phyloP scores from a whole-genome alignment of 1,284 basidiomycete species.

The Cryptococcus jaspeensis region DNA sequence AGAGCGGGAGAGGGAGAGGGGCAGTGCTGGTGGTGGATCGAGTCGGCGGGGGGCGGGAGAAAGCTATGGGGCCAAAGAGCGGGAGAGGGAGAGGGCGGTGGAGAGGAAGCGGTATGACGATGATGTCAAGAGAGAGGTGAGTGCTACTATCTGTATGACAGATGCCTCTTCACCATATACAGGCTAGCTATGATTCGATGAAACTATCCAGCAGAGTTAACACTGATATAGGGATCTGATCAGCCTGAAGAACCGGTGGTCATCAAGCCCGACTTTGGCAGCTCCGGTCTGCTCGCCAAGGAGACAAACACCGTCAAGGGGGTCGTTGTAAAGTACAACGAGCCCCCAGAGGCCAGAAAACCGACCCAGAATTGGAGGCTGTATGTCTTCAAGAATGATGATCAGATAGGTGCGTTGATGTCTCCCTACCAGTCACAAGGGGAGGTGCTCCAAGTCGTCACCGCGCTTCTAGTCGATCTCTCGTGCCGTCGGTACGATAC shows the following conservation, averaged over 20 bases:
- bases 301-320: conserved; percentile 88
- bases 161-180: not conserved
- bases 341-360: conserved; percentile 95
- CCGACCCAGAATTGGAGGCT: conserved; percentile 86
- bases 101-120: conserved; percentile 45
- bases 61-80: conserved; percentile 27
- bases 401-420: conserved; percentile 75
- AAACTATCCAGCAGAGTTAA: too few relatives aligned
- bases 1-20: conserved; percentile 4
- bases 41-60: not conserved
- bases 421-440: not conserved
- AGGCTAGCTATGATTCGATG: too few relatives aligned
- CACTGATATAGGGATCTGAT: conserved; percentile 12
- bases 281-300: conserved; percentile 87
- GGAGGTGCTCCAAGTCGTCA: not conserved
- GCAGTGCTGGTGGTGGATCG: conserved; percentile 1
- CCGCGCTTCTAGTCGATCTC: not conserved
- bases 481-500: not conserved
- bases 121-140: conserved; percentile 24
- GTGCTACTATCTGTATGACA: conserved; percentile 7
- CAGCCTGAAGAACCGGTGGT: conserved; percentile 21
- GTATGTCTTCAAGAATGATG: conserved; percentile 94
- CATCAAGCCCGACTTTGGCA: conserved; percentile 75
- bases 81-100: conserved; percentile 40
- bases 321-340: conserved; percentile 95